A percentile compares a stretch with the other conserved stretches of the same genome.
These are phyloP conservation scores for Lentithecium fluviatile DNA, from an alignment of 495 filamentous ascomycete species.

Conservation along the genomic window DNA sequence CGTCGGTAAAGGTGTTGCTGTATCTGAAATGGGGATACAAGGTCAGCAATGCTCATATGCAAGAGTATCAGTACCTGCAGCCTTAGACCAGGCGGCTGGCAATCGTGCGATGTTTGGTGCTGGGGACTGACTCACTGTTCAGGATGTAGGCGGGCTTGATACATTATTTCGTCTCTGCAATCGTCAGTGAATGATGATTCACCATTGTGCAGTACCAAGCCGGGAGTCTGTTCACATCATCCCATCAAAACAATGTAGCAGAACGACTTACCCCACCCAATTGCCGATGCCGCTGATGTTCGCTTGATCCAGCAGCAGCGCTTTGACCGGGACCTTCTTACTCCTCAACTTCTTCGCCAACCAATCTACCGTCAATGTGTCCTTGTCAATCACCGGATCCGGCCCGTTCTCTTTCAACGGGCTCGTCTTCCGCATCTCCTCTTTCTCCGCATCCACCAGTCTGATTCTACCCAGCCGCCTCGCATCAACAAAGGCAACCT, in stretches of 20 bases:
- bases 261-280: conserved; percentile 74
- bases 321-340: conserved; percentile 82
- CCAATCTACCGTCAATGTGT: conserved; percentile 71
- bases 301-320: conserved; percentile 81
- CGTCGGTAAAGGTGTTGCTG: conserved; percentile 73
- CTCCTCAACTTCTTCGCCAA: conserved; percentile 64
- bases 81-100: too few relatives aligned
- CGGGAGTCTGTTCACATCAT: too few relatives aligned
- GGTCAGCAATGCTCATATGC: too few relatives aligned
- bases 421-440: conserved; percentile 69
- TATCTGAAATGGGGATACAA: conserved; percentile 44
- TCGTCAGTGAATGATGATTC: conserved; percentile 10
- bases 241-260: too few relatives aligned
- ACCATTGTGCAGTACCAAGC: too few relatives aligned
- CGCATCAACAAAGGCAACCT: conserved; percentile 81
- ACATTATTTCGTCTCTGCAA: conserved; percentile 75
- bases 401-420: conserved; percentile 90
- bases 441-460: conserved; percentile 74
- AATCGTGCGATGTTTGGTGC: too few relatives aligned
- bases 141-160: conserved; percentile 82
- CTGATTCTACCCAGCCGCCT: conserved; percentile 75
- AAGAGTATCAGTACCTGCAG: too few relatives aligned
- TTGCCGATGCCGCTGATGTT: conserved; percentile 92
- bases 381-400: conserved; percentile 82
- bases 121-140: conserved; percentile 54